Conservation (phyloP, 2,329 filamentous ascomycete genomes). For the Verticillium isaacii region DNA sequence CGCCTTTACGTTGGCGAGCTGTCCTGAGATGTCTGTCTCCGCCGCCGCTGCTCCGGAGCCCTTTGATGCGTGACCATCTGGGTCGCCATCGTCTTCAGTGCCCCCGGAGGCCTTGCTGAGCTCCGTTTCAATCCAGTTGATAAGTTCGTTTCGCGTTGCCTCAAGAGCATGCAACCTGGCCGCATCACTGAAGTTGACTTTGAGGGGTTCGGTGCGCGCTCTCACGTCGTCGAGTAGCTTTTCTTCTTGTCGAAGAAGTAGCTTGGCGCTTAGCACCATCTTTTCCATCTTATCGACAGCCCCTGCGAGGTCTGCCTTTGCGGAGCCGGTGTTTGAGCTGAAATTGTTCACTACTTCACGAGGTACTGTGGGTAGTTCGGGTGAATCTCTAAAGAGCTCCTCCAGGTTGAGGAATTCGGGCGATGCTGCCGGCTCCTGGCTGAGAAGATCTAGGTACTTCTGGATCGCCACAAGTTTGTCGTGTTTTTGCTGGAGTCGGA, state of each 20-base stretch:
- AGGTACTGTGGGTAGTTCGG: conserved; percentile 45
- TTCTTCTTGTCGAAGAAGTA: conserved; percentile 53
- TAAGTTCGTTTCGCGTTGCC: conserved; percentile 53
- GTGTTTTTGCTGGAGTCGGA: conserved; percentile 48
- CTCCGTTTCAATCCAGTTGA: conserved; percentile 62
- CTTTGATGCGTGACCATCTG: conserved; percentile 10
- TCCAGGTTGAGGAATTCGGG: conserved; percentile 45
- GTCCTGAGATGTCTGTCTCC: conserved; percentile 27
- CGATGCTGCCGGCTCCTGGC: conserved; percentile 46
- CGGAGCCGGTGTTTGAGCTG: conserved; percentile 31
- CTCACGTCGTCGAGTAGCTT: conserved; percentile 40
- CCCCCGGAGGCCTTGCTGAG: conserved; percentile 45
- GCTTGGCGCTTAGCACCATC: conserved; percentile 52
- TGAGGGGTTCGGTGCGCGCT: conserved; percentile 2
- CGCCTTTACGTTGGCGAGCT: conserved; percentile 42
- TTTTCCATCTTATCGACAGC: conserved; percentile 52
- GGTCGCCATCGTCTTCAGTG: conserved; percentile 11
- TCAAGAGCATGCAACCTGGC: conserved; percentile 49
- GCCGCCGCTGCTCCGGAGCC: neutral
- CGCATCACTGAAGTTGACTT: conserved; percentile 29
- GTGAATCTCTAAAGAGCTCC: conserved; percentile 39
- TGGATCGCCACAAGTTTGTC: conserved; percentile 45
- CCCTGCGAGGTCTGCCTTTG: conserved; percentile 37
- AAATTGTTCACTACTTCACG: conserved; percentile 46
- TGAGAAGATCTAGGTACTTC: conserved; percentile 44